These are phyloP conservation scores for Salix suchowensis DNA, from an alignment of 345 rosid genomes.

Conservation along the genomic window DNA sequence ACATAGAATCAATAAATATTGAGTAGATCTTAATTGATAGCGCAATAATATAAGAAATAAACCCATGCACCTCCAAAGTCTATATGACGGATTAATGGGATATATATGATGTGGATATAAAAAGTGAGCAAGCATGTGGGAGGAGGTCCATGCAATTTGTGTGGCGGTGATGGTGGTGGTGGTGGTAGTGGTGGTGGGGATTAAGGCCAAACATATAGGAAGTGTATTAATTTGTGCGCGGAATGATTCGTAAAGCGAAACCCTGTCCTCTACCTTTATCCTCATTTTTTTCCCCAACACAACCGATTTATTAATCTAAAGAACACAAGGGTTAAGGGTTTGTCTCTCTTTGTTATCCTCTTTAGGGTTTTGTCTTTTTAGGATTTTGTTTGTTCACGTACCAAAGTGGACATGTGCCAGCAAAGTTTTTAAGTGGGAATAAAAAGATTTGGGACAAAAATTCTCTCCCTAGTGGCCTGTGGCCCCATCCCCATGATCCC, in stretches of 20 bases:
- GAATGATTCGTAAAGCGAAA: conserved; percentile 21
- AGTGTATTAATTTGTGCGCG: conserved; percentile 12
- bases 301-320: background rate
- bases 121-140: background rate
- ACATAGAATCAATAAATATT: no score
- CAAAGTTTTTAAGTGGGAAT: background rate
- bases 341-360: conserved; percentile 16
- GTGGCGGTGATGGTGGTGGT: background rate
- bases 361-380: conserved; percentile 27
- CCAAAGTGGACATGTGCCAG: conserved; percentile 1
- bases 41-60: background rate
- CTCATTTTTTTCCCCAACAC: background rate
- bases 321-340: conserved; percentile 15
- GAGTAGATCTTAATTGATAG: background rate
- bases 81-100: background rate
- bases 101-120: background rate
- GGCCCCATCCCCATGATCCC: conserved; percentile 29
- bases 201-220: background rate
- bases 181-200: conserved; percentile 3
- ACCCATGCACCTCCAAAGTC: background rate
- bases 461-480: conserved; percentile 15
- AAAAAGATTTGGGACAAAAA: conserved; percentile 37
- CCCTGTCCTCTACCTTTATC: conserved; percentile 18
- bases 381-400: conserved; percentile 18
- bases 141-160: background rate